Evolutionary conservation across 108 stramenopile species (phyloP), one percentile per base, ranked within the genome.

Genomic region (Pelagomonas calceolata): DNA sequence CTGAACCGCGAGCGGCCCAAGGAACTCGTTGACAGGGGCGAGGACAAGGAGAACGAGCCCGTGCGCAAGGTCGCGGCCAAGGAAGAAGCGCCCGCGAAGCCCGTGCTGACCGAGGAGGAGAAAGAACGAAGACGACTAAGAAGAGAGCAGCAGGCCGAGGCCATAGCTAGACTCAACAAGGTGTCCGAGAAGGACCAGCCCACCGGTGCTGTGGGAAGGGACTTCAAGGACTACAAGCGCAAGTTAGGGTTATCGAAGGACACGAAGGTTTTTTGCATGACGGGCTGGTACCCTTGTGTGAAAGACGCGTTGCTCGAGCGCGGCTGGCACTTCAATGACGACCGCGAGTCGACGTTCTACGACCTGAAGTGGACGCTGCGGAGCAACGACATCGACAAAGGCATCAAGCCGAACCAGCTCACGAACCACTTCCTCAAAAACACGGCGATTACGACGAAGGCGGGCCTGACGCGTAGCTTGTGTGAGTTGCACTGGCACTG

Each of bases 211-310:
- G 7, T 66, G 7, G 66, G 21, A 14, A 37, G 72, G 65, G 72
- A 73, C 72, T 73, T 37, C 66, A 32, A 18, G 34, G 72, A 73
- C 66, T 73, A 64, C 64, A 73, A 73, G 72, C 34, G 37, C 7
- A 73, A 67, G 72, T 39, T 85, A 69, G 76, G 70, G 18, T 65
- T 86, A 18, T 12, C 36, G 30, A 43, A 12, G 63, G 72, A 63
- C 31, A 73, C 45, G 10, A 36, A 64, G 35, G 84, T 87, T 65
- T 87, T 87, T 64, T 63, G 64, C 30, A 79, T 85, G 80, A 82
- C 83, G 17, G 85, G 84, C 18, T 83, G 83, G 85, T 87, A 85
- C 73, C 86, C 85, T n/a, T 85, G 80, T 77, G 77, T 87, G 18
- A 79, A 80, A 51, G 66, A 80, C 64, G 86, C 79, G 32, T 71